Evolutionary conservation across 345 rosid genomes (phyloP).

Genomic region (Hibiscus syriacus): DNA sequence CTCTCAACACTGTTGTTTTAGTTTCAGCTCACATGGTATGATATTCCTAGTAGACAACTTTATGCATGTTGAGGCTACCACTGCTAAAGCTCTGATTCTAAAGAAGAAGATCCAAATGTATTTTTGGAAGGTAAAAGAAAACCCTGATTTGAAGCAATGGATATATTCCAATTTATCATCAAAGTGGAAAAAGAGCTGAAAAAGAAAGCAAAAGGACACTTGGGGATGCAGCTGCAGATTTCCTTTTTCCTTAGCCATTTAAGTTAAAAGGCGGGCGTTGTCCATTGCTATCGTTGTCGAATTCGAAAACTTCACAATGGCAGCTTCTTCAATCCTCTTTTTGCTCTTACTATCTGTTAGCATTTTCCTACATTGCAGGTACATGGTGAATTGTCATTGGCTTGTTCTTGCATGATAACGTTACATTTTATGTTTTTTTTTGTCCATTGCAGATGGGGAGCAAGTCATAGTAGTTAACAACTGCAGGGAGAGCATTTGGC

Average conservation of each 20-base stretch:
- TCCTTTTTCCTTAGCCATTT: not conserved
- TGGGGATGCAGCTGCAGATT: slow-evolving; percentile 1
- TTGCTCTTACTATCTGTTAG: slow-evolving; percentile 24
- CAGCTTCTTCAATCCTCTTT: slow-evolving; percentile 17
- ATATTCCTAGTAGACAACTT: not conserved
- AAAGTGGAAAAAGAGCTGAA: slow-evolving; percentile 20
- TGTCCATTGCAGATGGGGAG: slow-evolving; percentile 43
- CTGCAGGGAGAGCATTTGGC: slow-evolving; percentile 77
- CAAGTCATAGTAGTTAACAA: slow-evolving; percentile 77
- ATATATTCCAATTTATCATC: slow-evolving; percentile 27
- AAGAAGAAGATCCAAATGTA: not conserved
- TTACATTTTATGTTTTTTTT: not conserved
- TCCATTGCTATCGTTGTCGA: not conserved
- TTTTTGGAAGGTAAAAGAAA: slow-evolving; percentile 24
- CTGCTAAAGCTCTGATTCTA: not conserved
- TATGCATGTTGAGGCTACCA: not conserved
- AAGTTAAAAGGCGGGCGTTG: slow-evolving; percentile 12
- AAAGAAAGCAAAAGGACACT: slow-evolving; percentile 12
- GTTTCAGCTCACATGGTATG: too few species aligned
- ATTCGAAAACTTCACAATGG: slow-evolving; percentile 21
- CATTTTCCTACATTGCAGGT: slow-evolving; percentile 15
- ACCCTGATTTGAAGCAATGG: slow-evolving; percentile 46
- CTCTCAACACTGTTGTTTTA: too few species aligned
- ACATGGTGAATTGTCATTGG: not conserved
- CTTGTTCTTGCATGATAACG: not conserved